phyloP scores from a whole-genome alignment of 805 yeast genomes.

The Candida orba region DNA sequence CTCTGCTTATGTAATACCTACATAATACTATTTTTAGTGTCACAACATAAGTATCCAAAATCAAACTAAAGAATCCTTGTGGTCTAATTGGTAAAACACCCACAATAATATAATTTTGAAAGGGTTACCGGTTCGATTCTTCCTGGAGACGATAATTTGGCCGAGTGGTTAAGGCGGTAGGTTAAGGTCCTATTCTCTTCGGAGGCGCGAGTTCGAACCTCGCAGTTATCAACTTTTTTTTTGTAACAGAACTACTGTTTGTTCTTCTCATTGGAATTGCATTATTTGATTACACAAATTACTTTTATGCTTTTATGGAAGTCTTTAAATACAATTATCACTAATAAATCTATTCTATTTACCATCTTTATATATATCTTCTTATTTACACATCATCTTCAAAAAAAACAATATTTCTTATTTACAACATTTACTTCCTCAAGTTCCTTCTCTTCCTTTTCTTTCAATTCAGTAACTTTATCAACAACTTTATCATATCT shows the following conservation, averaged over 20 bases:
- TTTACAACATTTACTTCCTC: conserved; percentile 2
- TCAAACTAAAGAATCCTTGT: too few relatives aligned
- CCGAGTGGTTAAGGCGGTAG: conserved; percentile 72
- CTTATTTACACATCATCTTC: neutral
- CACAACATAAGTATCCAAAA: too few relatives aligned
- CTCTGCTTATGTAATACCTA: too few relatives aligned
- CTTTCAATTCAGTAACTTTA: conserved; percentile 3
- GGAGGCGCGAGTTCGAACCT: conserved; percentile 87
- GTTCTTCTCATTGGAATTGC: too few relatives aligned
- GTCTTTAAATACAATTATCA: too few relatives aligned
- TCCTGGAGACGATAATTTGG: conserved; percentile 67
- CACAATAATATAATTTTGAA: too few relatives aligned
- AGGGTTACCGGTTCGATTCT: too few relatives aligned
- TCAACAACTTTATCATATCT: conserved; percentile 5
- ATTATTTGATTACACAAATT: too few relatives aligned
- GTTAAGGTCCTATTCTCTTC: conserved; percentile 76
- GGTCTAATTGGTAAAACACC: too few relatives aligned
- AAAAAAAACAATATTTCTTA: conserved; percentile 1
- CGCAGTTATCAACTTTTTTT: conserved; percentile 59
- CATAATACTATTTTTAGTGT: too few relatives aligned
- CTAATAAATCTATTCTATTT: neutral
- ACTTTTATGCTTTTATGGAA: too few relatives aligned
- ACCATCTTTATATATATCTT: neutral
- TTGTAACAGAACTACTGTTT: neutral
- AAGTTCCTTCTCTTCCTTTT: conserved; percentile 1